A percentile compares a stretch with the other conserved stretches of the same genome.
Evolutionary conservation across 306 rosid genomes (phyloP).

Genomic region (Adenanthera pavonina): DNA sequence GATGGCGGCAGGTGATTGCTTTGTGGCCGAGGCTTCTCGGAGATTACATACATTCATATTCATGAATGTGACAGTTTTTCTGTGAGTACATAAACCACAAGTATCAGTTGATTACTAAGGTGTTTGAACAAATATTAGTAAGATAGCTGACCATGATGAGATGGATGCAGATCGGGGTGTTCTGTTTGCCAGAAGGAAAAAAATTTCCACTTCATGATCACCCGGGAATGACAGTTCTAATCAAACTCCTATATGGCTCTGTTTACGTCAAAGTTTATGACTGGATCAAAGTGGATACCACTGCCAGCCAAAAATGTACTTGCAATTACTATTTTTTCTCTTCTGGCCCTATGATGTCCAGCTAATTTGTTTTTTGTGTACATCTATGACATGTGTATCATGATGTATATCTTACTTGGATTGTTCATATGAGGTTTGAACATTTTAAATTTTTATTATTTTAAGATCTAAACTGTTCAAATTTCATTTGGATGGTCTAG

Average conservation of each 20-base stretch:
- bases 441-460: too few species aligned
- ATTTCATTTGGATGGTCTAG: too few species aligned
- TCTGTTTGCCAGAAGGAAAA: slow-evolving; percentile 63
- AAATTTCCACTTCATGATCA: slow-evolving; percentile 71
- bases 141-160: background rate
- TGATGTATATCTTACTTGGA: too few species aligned
- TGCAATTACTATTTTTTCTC: background rate
- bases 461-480: too few species aligned
- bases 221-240: slow-evolving; percentile 67
- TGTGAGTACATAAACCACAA: slow-evolving; percentile 36
- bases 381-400: too few species aligned
- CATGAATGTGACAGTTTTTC: slow-evolving; percentile 59
- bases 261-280: slow-evolving; percentile 58
- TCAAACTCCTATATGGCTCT: slow-evolving; percentile 63
- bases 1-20: slow-evolving; percentile 39
- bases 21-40: slow-evolving; percentile 48
- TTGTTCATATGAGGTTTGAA: too few species aligned
- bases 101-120: background rate
- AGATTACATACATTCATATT: slow-evolving; percentile 65
- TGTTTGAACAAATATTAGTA: background rate
- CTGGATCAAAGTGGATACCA: slow-evolving; percentile 49
- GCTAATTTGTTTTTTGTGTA: too few species aligned
- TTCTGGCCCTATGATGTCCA: too few species aligned
- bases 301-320: slow-evolving; percentile 50
- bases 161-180: slow-evolving; percentile 59